Evolutionary conservation across 805 yeast genomes (phyloP).

Genomic region (Kodamaea fukazawae): DNA sequence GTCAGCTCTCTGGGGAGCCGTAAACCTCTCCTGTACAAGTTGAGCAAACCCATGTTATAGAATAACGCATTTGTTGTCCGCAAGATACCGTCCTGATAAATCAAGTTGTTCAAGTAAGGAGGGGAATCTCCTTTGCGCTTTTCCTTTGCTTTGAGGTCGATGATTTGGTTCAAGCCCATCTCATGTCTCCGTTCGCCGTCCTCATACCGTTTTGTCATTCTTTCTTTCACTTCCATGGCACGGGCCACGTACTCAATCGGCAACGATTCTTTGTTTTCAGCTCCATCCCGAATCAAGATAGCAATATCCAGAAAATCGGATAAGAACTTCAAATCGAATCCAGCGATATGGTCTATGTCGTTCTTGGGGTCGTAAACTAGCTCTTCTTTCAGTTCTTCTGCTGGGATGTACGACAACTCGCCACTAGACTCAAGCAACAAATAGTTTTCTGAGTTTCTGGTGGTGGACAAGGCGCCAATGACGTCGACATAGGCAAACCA

Average conservation of each 20-base stretch:
- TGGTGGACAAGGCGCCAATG: slow-evolving; percentile 59
- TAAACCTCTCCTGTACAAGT: slow-evolving; percentile 55
- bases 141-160: slow-evolving; percentile 11
- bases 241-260: slow-evolving; percentile 23
- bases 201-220: slow-evolving; percentile 18
- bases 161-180: slow-evolving; percentile 19
- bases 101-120: slow-evolving; percentile 18
- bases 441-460: slow-evolving; percentile 36
- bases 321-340: slow-evolving; percentile 62
- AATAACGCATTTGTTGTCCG: slow-evolving; percentile 52
- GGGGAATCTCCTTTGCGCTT: slow-evolving; percentile 13
- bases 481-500: slow-evolving; percentile 72
- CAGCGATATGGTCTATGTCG: slow-evolving; percentile 60
- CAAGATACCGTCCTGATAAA: slow-evolving; percentile 33
- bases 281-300: slow-evolving; percentile 28
- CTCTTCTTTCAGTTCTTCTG: slow-evolving; percentile 7
- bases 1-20: slow-evolving; percentile 43
- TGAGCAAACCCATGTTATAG: slow-evolving; percentile 52
- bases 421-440: slow-evolving; percentile 16
- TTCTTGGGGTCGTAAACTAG: slow-evolving; percentile 21
- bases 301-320: slow-evolving; percentile 55
- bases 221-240: slow-evolving; percentile 39
- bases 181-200: slow-evolving; percentile 29
- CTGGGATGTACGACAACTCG: slow-evolving; percentile 14
- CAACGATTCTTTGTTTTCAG: slow-evolving; percentile 14